phyloP scores from a whole-genome alignment of 352 stramenopile species.

The Pythium apleroticum region DNA sequence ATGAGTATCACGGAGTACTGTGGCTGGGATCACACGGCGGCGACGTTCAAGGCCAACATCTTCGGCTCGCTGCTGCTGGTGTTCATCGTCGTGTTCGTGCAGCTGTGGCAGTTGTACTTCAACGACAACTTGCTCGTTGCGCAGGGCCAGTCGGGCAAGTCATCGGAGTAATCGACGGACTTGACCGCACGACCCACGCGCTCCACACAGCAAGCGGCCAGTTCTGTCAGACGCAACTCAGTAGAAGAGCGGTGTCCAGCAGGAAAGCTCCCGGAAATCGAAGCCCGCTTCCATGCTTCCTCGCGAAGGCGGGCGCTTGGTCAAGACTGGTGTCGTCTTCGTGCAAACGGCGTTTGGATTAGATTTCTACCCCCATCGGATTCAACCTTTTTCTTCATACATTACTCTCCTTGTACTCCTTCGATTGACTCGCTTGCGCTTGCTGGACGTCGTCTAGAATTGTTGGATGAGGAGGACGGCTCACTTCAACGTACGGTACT shows the following conservation, averaged over 20 bases:
- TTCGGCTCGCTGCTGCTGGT: slow-evolving; percentile 83
- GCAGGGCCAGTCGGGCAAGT: slow-evolving; percentile 33
- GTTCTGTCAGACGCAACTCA: slow-evolving; percentile 1
- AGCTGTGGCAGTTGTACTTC: slow-evolving; percentile 89
- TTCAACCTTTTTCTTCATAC: slow-evolving; percentile 21
- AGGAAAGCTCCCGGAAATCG: not conserved
- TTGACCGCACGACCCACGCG: not conserved
- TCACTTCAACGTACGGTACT: not conserved
- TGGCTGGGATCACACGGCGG: slow-evolving; percentile 84
- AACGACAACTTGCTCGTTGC: slow-evolving; percentile 64
- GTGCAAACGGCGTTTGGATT: slow-evolving; percentile 16
- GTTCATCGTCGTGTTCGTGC: slow-evolving; percentile 85
- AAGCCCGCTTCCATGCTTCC: not conserved
- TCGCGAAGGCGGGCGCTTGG: not conserved
- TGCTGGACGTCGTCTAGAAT: too few species aligned
- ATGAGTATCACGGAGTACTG: slow-evolving; percentile 91
- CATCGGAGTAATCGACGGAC: slow-evolving; percentile 1
- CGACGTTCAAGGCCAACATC: slow-evolving; percentile 83
- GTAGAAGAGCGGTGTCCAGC: not conserved
- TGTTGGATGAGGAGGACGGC: too few species aligned
- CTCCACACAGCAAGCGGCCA: not conserved
- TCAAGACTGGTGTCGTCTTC: not conserved
- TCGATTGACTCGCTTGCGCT: not conserved
- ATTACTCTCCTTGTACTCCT: slow-evolving; percentile 30
- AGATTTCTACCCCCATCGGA: slow-evolving; percentile 15